These are phyloP conservation scores for Paracoccidioides lutzii DNA, from an alignment of 2,329 filamentous ascomycete species.

Conservation along the genomic window DNA sequence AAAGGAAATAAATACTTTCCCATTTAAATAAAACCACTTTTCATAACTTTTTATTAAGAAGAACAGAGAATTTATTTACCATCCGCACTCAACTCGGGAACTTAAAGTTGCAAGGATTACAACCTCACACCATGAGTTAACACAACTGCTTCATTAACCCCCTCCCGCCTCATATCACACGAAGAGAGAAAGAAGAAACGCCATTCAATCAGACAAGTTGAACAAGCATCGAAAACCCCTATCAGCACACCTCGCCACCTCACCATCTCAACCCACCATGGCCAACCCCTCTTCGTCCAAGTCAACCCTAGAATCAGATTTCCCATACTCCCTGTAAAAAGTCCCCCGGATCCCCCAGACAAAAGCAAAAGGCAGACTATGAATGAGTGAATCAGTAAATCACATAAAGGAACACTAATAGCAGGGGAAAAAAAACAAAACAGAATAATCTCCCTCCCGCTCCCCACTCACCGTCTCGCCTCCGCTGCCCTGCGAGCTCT, in stretches of 20 bases:
- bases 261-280: not conserved
- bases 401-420: conserved; percentile 3
- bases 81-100: too few species aligned
- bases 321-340: conserved; percentile 52
- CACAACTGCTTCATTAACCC: too few species aligned
- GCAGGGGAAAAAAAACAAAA: not conserved
- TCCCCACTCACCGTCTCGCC: conserved; percentile 69
- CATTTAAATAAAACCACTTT: too few species aligned
- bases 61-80: too few species aligned
- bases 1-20: too few species aligned
- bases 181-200: not conserved
- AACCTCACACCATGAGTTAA: too few species aligned
- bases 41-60: too few species aligned
- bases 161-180: too few species aligned
- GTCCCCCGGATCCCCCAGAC: not conserved
- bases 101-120: too few species aligned
- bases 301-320: conserved; percentile 31
- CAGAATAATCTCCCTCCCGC: conserved; percentile 57
- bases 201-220: not conserved
- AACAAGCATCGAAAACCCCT: not conserved
- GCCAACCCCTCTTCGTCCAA: not conserved
- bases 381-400: not conserved
- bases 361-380: not conserved
- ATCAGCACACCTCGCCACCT: not conserved
- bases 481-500: conserved; percentile 61